Evolutionary conservation across 768 basidiomycete genomes (phyloP).

Genomic region (Auricularia auricula-judae): DNA sequence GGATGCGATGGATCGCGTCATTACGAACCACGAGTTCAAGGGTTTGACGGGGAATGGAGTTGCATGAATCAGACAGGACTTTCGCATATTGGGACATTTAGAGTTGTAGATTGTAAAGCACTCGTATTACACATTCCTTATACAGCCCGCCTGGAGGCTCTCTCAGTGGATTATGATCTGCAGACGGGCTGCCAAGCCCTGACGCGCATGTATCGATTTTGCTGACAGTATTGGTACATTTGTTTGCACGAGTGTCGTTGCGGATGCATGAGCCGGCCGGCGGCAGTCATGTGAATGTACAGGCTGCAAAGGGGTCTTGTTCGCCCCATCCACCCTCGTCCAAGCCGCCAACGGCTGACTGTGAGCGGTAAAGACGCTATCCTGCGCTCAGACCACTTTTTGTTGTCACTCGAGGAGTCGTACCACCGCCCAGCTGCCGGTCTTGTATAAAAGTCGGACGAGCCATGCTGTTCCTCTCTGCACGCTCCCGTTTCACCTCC

Average conservation of each 20-base stretch:
- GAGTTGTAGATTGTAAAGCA: too few species aligned
- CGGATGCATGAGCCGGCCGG: neutral
- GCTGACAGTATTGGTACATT: too few species aligned
- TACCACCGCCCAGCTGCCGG: neutral
- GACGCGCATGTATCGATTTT: too few species aligned
- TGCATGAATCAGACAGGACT: too few species aligned
- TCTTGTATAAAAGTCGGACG: neutral
- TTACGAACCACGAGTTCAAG: slow-evolving; percentile 17
- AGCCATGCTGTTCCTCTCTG: neutral
- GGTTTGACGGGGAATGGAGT: neutral
- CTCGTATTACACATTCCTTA: too few species aligned
- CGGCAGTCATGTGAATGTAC: neutral
- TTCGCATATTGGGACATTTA: too few species aligned
- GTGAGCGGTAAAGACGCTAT: neutral
- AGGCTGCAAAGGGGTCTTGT: neutral
- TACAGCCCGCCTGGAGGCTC: too few species aligned
- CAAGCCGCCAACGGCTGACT: neutral
- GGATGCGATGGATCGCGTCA: slow-evolving; percentile 71
- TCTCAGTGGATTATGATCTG: neutral
- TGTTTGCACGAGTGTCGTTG: too few species aligned
- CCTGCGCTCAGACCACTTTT: neutral
- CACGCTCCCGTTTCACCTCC: neutral
- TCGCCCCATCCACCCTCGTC: neutral
- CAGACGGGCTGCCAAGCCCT: neutral
- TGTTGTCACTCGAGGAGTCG: neutral